phyloP scores from a whole-genome alignment of 1,284 basidiomycete genomes.

The Heterobasidion occidentale region DNA sequence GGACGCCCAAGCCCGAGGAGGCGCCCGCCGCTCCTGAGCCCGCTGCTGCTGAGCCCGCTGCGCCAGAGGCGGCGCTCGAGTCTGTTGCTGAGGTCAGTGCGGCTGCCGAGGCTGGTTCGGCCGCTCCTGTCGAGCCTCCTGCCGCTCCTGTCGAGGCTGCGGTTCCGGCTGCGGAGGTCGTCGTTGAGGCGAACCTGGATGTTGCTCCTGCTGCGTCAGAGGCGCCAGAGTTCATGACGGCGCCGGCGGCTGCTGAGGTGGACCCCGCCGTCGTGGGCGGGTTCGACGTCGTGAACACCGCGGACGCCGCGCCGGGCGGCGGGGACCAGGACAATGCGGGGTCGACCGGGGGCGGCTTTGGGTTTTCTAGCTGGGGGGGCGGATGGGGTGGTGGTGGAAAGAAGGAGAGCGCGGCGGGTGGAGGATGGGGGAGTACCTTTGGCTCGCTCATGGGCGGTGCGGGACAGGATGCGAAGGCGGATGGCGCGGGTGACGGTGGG shows the following conservation, averaged over 20 bases:
- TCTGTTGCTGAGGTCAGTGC: not conserved
- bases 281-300: not conserved
- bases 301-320: not conserved
- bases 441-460: not conserved
- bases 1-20: slow-evolving; percentile 13
- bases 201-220: not conserved
- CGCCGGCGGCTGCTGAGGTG: not conserved
- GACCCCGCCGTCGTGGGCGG: not conserved
- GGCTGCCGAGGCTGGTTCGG: not conserved
- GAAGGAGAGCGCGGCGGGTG: not conserved
- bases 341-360: not conserved
- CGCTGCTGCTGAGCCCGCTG: not conserved
- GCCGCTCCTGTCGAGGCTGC: not conserved
- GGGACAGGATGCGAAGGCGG: not conserved
- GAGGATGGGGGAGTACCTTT: not conserved
- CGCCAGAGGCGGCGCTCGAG: not conserved
- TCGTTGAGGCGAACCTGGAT: not conserved
- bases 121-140: not conserved
- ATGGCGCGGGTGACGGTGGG: not conserved
- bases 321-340: not conserved
- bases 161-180: not conserved
- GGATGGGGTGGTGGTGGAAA: not conserved
- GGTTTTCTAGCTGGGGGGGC: not conserved
- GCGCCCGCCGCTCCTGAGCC: not conserved
- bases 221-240: not conserved